Conservation (phyloP, 2,329 filamentous ascomycete genomes). For the Alternaria brassicae region DNA sequence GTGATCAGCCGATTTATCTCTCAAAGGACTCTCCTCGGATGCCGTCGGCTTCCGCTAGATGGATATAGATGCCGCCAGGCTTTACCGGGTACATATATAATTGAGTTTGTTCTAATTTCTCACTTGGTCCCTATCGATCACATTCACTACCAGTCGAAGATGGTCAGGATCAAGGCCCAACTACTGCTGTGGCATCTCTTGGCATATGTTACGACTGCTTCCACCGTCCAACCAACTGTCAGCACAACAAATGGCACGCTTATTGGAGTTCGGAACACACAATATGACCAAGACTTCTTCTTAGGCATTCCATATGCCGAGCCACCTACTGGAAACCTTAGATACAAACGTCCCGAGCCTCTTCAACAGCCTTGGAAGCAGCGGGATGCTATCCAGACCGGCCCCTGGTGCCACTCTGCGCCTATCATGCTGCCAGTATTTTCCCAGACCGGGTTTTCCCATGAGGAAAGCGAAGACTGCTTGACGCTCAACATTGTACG, state of each 20-base stretch:
- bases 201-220: neutral
- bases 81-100: too few relatives aligned
- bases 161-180: neutral
- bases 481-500: neutral
- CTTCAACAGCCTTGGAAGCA: constrained; percentile 7
- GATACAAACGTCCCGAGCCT: constrained; percentile 10
- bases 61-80: neutral
- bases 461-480: neutral
- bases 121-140: neutral
- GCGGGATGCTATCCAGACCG: neutral
- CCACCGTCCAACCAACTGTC: neutral
- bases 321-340: constrained; percentile 1
- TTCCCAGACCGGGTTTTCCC: neutral
- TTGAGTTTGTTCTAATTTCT: too few relatives aligned
- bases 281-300: constrained; percentile 21
- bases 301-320: constrained; percentile 24
- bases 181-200: neutral
- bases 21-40: neutral
- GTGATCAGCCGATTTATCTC: neutral
- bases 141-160: neutral
- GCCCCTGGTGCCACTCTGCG: neutral
- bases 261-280: neutral
- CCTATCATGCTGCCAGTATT: neutral
- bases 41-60: neutral
- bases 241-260: constrained; percentile 3